phyloP scores from a whole-genome alignment of 1,139 yeast species.

The Yamadazyma dendronema region DNA sequence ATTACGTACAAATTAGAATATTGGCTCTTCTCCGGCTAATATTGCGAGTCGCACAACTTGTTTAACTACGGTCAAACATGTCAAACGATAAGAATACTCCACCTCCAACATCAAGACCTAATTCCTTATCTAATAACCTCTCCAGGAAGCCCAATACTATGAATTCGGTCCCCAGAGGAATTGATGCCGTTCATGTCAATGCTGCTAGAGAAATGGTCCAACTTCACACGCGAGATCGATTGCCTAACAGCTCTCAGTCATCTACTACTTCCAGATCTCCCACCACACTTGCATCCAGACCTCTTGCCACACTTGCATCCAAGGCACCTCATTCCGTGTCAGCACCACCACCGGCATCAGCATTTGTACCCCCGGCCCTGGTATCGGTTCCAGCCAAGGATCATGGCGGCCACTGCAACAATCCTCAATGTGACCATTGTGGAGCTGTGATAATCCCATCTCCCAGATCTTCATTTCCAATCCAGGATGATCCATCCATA shows the following conservation, averaged over 20 bases:
- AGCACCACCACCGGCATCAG: no score
- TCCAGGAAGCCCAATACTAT: background rate
- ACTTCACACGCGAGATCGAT: slow-evolving; percentile 38
- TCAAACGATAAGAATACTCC: background rate
- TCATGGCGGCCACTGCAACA: slow-evolving; percentile 36
- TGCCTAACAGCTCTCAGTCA: no score
- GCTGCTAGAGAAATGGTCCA: slow-evolving; percentile 64
- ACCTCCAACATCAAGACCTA: background rate
- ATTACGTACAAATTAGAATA: background rate
- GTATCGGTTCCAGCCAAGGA: slow-evolving; percentile 34
- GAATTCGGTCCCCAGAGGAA: slow-evolving; percentile 28
- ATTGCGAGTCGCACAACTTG: background rate
- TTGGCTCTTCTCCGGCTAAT: no score
- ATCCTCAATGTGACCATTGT: slow-evolving; percentile 62
- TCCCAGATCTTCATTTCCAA: slow-evolving; percentile 62
- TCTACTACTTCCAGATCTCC: no score
- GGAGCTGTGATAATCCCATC: slow-evolving; percentile 73
- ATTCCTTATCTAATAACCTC: background rate
- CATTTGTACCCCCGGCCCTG: no score
- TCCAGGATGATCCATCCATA: slow-evolving; percentile 64
- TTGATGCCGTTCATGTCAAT: slow-evolving; percentile 56
- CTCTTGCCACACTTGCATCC: no score
- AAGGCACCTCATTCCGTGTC: no score
- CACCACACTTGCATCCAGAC: no score
- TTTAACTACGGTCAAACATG: no score